Base-by-base conservation (phyloP, 164 flowering plant genomes). In the Santalum album region DNA sequence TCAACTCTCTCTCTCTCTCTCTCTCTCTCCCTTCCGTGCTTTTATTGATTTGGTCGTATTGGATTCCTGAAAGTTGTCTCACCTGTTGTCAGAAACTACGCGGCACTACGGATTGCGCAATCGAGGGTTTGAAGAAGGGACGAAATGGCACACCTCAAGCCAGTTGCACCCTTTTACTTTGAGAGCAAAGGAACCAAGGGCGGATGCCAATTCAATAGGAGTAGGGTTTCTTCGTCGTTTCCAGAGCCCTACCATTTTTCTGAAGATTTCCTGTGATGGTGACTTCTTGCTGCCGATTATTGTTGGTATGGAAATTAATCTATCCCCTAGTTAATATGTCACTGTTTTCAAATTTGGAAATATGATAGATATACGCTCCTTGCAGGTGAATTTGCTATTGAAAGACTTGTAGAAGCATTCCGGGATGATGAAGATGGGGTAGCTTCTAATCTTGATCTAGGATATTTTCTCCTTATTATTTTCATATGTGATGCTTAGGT, bases 201-300 rank as follows among this genome's bases (percentile, higher is more conserved):
- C 55, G 49, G 55, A 65, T 57, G 43, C 66, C 40, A 38, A 34
- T 53, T 57, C 71, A 2, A 20, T 79, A 16, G 82, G 81, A 25
- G 63, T 58, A 12, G 79, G 64, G 11, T 70, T 85, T 67, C 78
- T 88, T 53, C 78, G 60, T 1, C 82, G 69, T 3, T 85, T 81
- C 57, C 79, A 63, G 56, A 69, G 65, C 59, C 92, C 92, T 0
- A 80, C 90, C 1, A 70, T 87, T 25, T 84, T 87, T 54, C 84
- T 83, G 21, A 87, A 84, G 71, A 66, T 87, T 72, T 74, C 86
- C 48, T 87, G 91, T 67, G 81, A 78, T 66, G 90, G 83, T 36
- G 87, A 84, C 43, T 77, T 73, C 20, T 40, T 84, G 59, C 72
- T 87, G 9, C 96, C 96, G 7, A 77, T 87, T 65, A 49, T 70